phyloP scores from a whole-genome alignment of 768 basidiomycete species.

The Podaxis sp. region DNA sequence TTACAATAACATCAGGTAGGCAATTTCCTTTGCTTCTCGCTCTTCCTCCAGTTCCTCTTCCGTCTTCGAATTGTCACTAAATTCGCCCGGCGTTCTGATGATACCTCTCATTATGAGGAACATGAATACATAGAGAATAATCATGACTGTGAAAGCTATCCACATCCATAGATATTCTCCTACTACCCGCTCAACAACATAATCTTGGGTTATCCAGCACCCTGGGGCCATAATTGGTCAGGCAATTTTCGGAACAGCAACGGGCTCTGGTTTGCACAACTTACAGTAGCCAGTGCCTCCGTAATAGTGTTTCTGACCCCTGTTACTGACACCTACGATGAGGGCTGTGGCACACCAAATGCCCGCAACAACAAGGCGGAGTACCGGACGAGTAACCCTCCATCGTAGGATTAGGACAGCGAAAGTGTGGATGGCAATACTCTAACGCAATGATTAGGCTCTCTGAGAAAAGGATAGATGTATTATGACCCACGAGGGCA shows the following conservation, averaged over 20 bases:
- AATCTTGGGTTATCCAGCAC: slow-evolving; percentile 49
- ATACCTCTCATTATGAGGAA: slow-evolving; percentile 41
- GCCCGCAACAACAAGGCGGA: slow-evolving; percentile 30
- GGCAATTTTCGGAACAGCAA: neutral
- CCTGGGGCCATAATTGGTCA: slow-evolving; percentile 27
- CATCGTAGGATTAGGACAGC: slow-evolving; percentile 45
- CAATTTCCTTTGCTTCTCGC: slow-evolving; percentile 28
- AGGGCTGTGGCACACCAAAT: slow-evolving; percentile 44
- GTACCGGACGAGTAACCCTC: slow-evolving; percentile 28
- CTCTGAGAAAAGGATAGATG: too few species aligned
- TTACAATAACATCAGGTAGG: slow-evolving; percentile 49
- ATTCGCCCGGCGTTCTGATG: slow-evolving; percentile 32
- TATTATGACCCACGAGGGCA: too few species aligned
- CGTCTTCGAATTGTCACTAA: slow-evolving; percentile 11
- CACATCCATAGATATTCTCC: slow-evolving; percentile 58
- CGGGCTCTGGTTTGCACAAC: slow-evolving; percentile 13
- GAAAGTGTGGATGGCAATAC: slow-evolving; percentile 53
- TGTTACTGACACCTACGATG: slow-evolving; percentile 37
- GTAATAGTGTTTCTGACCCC: slow-evolving; percentile 39
- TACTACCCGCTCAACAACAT: slow-evolving; percentile 37
- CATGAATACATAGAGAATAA: slow-evolving; percentile 44
- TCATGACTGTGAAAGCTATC: slow-evolving; percentile 41
- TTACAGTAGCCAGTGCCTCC: slow-evolving; percentile 41
- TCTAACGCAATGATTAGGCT: slow-evolving; percentile 22
- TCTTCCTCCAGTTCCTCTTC: slow-evolving; percentile 27